Base-by-base conservation (phyloP, 2,329 filamentous ascomycete genomes). In the Fusarium marasasianum region DNA sequence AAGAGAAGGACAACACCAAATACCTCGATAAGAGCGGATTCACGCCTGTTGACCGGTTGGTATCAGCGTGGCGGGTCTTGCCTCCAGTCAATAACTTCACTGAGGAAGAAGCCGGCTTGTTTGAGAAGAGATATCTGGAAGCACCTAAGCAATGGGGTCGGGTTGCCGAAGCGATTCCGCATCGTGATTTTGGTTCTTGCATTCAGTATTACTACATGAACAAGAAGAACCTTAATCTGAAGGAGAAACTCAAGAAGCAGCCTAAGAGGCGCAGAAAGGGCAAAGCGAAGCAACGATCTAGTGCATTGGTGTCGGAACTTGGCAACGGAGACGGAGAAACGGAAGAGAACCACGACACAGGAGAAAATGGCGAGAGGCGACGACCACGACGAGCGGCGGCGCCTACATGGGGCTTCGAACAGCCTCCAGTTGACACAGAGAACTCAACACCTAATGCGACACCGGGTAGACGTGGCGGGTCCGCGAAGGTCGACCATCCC, bases 201-300 rank as follows among this genome's bases (percentile, higher is more conserved):
- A 96, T 96, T 76, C 92, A 94, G 79, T 94, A 95, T 81, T 96
- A 96, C 82, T 96, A 96, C 81, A 87, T 93, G 71, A 93, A 92
- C 79, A 96, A 91, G 83, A 92, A 92, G 83, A 87, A 91, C 53
- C 88, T 91, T 47, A 91, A 93, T 71, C 91, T 95, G 69, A 94
- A 95, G 80, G 92, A 94, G 79, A 94, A 93, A 82, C 86, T 92
- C 37, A 91, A 90, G 81, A 90, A 87, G 82, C 90, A 89, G 81
- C 89, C 87, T 66, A 89, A 87, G 80, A 86, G 87, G 78, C 85
- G 88, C 69, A 89, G 88, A 83, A 87, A 89, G 86, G 83, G 86
- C 79, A 82, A 89, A 77, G 86, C 85, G 41, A 91, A 91, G 80
- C 87, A 89, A 54, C 86, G 89, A 72, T 88, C 90, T 12, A 91